phyloP scores from a whole-genome alignment of 2,329 filamentous ascomycete genomes.

The Cladobotryum mycophilum region DNA sequence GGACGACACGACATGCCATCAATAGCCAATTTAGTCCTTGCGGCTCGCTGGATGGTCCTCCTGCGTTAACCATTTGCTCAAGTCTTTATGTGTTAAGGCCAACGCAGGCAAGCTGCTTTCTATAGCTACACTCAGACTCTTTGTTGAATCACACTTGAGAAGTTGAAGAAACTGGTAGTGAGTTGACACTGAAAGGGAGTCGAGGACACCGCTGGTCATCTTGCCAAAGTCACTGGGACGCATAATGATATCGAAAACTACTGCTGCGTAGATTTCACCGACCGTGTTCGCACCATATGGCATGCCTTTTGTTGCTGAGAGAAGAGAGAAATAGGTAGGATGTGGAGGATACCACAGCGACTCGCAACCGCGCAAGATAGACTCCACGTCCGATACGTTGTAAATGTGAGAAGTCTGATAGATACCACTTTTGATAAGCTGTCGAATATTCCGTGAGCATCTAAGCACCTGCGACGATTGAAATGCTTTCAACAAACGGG shows the following conservation, averaged over 20 bases:
- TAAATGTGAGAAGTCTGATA: conserved; percentile 39
- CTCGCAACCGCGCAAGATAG: background rate
- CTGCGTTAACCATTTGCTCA: background rate
- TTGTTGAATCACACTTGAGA: background rate
- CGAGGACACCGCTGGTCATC: background rate
- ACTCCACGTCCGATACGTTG: conserved; percentile 3
- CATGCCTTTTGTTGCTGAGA: conserved; percentile 16
- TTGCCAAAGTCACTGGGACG: background rate
- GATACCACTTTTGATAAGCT: conserved; percentile 33
- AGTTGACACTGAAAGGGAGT: background rate
- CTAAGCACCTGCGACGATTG: conserved; percentile 18
- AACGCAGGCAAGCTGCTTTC: background rate
- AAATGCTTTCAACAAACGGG: conserved; percentile 20
- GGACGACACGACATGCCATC: conserved; percentile 52
- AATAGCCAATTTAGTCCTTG: conserved; percentile 60
- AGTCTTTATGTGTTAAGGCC: background rate
- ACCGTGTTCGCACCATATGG: conserved; percentile 19
- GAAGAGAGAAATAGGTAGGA: background rate
- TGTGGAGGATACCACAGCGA: background rate
- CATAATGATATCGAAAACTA: background rate
- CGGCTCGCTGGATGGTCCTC: background rate
- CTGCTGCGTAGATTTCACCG: background rate
- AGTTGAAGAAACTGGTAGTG: background rate
- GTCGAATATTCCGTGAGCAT: conserved; percentile 21
- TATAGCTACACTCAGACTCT: conserved; percentile 4